Conservation (phyloP, 768 basidiomycete species). For the Trametes coccinea region DNA sequence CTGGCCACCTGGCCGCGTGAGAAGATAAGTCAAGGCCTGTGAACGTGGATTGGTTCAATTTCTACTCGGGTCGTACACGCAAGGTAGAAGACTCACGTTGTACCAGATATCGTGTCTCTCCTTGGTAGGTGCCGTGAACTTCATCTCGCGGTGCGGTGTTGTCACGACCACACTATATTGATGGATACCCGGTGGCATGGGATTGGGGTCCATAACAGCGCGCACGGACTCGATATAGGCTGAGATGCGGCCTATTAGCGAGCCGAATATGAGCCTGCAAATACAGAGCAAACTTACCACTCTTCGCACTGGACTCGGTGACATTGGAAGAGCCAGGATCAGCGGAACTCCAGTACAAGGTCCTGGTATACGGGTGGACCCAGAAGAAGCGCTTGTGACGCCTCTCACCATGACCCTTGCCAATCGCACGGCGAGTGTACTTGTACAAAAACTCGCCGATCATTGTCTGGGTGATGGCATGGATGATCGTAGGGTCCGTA, state of each 20-base stretch:
- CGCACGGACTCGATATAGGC: slow-evolving; percentile 94
- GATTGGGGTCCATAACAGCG: slow-evolving; percentile 91
- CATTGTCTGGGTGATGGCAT: slow-evolving; percentile 99
- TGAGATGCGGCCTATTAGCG: slow-evolving; percentile 32
- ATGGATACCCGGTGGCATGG: slow-evolving; percentile 91
- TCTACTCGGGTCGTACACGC: slow-evolving; percentile 8
- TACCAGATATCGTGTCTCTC: slow-evolving; percentile 98
- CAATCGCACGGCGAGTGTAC: slow-evolving; percentile 87
- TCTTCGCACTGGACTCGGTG: slow-evolving; percentile 93
- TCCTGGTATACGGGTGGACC: slow-evolving; percentile 99
- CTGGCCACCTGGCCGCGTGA: slow-evolving; percentile 64
- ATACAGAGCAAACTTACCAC: slow-evolving; percentile 61
- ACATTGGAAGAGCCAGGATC: slow-evolving; percentile 91
- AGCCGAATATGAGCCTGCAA: slow-evolving; percentile 6
- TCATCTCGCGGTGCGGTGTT: slow-evolving; percentile 95
- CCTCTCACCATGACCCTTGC: slow-evolving; percentile 87
- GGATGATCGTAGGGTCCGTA: slow-evolving; percentile 90
- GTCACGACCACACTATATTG: slow-evolving; percentile 92
- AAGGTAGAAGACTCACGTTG: slow-evolving; percentile 53
- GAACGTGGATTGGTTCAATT: slow-evolving; percentile 15
- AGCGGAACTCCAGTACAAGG: slow-evolving; percentile 93
- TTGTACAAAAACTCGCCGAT: slow-evolving; percentile 99
- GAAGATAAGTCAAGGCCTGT: slow-evolving; percentile 89
- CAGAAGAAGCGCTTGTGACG: slow-evolving; percentile 97
- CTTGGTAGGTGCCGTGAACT: slow-evolving; percentile 94